These are phyloP conservation scores for Verticillium klebahnii DNA, from an alignment of 2,329 filamentous ascomycete genomes.

Conservation along the genomic window DNA sequence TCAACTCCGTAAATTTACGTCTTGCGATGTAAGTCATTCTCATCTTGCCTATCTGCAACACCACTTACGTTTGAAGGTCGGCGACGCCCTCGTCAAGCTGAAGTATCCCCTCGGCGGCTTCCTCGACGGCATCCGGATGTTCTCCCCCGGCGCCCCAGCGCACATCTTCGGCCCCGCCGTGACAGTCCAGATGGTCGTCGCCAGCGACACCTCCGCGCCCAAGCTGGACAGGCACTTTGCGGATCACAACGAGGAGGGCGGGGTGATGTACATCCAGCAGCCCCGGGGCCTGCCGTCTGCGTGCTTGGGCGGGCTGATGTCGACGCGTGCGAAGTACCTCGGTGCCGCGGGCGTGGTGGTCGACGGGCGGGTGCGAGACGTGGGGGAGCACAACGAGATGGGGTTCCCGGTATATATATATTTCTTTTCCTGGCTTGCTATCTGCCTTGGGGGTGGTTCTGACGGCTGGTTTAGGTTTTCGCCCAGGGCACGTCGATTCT, in stretches of 20 bases:
- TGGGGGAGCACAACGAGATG: constrained; percentile 21
- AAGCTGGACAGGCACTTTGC: constrained; percentile 21
- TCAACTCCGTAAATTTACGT: background rate
- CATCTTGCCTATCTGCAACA: background rate
- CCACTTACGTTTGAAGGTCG: constrained; percentile 5
- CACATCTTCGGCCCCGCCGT: constrained; percentile 20
- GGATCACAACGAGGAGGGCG: constrained; percentile 18
- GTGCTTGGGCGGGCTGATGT: constrained; percentile 25
- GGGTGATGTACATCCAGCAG: constrained; percentile 24
- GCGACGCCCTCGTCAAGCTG: constrained; percentile 22
- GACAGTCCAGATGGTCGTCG: constrained; percentile 23
- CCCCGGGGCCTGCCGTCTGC: constrained; percentile 19
- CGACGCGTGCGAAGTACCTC: constrained; percentile 20
- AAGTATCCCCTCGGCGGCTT: constrained; percentile 21
- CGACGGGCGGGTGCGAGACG: constrained; percentile 22
- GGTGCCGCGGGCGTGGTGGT: constrained; percentile 20
- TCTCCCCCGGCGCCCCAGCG: constrained; percentile 20
- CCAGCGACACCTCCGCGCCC: constrained; percentile 18
- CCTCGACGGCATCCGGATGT: constrained; percentile 18
- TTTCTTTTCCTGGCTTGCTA: too few relatives aligned
- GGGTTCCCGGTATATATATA: constrained; percentile 13
- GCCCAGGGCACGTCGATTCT: constrained; percentile 20
- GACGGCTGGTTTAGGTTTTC: constrained; percentile 18
- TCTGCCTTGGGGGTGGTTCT: background rate
- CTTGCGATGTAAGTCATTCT: background rate